A percentile compares a stretch with the other conserved stretches of the same genome.
phyloP scores from a whole-genome alignment of 164 flowering plant species.

The Stephania yunnanensis region DNA sequence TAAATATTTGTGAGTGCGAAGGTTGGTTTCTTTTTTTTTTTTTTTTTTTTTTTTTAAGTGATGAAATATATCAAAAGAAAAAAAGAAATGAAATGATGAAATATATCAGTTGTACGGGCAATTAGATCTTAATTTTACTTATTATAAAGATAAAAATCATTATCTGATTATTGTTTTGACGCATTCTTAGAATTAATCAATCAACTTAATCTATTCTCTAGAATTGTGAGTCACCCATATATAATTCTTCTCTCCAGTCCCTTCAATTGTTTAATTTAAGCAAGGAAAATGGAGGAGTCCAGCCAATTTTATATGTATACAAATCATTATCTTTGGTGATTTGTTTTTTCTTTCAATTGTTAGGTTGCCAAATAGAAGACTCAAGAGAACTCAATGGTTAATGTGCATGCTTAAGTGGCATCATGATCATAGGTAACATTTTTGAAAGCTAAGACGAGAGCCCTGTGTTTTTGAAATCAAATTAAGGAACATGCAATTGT shows the following conservation, averaged over 20 bases:
- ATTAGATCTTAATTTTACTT: too few relatives aligned
- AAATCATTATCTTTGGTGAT: background rate
- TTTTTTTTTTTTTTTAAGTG: too few relatives aligned
- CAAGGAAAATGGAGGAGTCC: constrained; percentile 1
- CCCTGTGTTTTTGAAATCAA: background rate
- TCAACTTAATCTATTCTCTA: background rate
- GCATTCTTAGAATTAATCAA: background rate
- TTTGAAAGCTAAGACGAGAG: background rate
- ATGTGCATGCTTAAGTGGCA: background rate
- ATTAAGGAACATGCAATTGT: background rate
- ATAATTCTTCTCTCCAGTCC: background rate
- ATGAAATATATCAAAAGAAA: too few relatives aligned
- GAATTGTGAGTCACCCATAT: background rate
- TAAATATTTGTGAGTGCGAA: too few relatives aligned
- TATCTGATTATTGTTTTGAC: too few relatives aligned
- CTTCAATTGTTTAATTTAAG: background rate
- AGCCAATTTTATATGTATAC: background rate
- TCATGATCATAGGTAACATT: background rate
- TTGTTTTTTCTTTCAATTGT: background rate
- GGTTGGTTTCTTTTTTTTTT: too few relatives aligned
- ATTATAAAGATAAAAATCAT: too few relatives aligned
- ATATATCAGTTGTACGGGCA: too few relatives aligned
- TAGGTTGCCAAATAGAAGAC: constrained; percentile 7
- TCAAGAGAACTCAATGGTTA: background rate
- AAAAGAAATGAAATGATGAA: too few relatives aligned